Evolutionary conservation across 208 protist species (phyloP).

Genomic region (Porcisia deanei): DNA sequence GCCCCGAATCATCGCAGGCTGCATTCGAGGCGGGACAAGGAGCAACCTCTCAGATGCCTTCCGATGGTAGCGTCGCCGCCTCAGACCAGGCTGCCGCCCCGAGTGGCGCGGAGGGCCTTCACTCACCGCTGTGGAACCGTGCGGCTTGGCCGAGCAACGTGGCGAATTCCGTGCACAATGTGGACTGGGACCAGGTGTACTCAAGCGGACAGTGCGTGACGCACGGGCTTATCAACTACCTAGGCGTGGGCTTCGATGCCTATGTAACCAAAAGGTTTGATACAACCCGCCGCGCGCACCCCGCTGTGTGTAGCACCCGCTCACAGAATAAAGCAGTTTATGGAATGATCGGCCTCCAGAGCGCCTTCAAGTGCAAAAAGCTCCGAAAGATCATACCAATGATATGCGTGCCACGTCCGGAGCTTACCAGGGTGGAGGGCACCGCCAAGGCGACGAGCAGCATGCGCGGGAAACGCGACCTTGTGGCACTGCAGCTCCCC

Average conservation of each 20-base stretch:
- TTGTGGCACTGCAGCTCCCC: constrained; percentile 56
- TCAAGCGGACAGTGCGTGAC: constrained; percentile 24
- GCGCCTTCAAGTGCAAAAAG: constrained; percentile 38
- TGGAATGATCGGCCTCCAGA: constrained; percentile 53
- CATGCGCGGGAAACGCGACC: not conserved
- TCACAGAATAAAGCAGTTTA: constrained; percentile 79
- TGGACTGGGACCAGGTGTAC: constrained; percentile 55
- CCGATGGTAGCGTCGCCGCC: not conserved
- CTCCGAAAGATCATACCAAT: constrained; percentile 55
- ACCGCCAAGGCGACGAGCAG: not conserved
- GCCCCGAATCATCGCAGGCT: constrained; percentile 4
- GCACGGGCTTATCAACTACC: constrained; percentile 79
- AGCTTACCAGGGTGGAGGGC: not conserved
- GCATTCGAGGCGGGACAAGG: not conserved
- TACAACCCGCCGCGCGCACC: constrained; percentile 45
- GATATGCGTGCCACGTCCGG: constrained; percentile 57
- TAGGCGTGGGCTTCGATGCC: constrained; percentile 81
- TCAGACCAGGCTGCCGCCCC: not conserved
- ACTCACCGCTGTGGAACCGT: constrained; percentile 7
- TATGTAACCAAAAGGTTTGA: constrained; percentile 73
- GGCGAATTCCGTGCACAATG: constrained; percentile 35
- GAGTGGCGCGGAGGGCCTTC: not conserved
- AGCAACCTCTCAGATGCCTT: not conserved
- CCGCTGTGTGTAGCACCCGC: constrained; percentile 62
- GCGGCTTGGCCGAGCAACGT: constrained; percentile 1